Percentiles rank a stretch among this genome's conserved stretches.
phyloP scores from a whole-genome alignment of 306 rosid genomes.

The Cicer bijugum region DNA sequence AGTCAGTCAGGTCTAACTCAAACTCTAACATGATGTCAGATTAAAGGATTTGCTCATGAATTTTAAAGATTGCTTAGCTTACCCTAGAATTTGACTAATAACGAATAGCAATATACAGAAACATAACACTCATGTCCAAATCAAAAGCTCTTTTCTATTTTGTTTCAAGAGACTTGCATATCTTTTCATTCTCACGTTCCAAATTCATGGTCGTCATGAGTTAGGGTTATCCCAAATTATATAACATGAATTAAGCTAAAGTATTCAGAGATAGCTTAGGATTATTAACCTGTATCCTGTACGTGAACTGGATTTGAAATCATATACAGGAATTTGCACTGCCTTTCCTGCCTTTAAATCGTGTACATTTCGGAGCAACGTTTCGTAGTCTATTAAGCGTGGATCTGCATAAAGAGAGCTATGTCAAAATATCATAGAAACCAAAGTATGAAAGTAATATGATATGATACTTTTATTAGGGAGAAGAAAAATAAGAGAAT shows the following conservation, averaged over 20 bases:
- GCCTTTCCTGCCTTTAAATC: conserved; percentile 83
- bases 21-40: not conserved
- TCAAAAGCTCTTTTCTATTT: not conserved
- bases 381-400: conserved; percentile 94
- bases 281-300: conserved; percentile 80
- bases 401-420: conserved; percentile 69
- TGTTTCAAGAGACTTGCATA: not conserved
- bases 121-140: not conserved
- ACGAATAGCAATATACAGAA: not conserved
- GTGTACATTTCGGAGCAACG: conserved; percentile 80
- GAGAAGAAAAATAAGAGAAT: too few species aligned
- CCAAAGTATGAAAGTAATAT: conserved; percentile 21
- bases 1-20: not conserved
- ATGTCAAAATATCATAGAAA: conserved; percentile 30
- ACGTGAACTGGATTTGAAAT: conserved; percentile 93
- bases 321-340: conserved; percentile 87
- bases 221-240: too few species aligned
- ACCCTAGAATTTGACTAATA: not conserved
- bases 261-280: conserved; percentile 36
- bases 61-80: too few species aligned
- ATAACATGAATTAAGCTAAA: not conserved
- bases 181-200: not conserved
- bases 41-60: too few species aligned
- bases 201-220: too few species aligned
- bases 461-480: too few species aligned